These are phyloP conservation scores for Solanum okadae DNA, from an alignment of 257 asterid species.

Conservation along the genomic window DNA sequence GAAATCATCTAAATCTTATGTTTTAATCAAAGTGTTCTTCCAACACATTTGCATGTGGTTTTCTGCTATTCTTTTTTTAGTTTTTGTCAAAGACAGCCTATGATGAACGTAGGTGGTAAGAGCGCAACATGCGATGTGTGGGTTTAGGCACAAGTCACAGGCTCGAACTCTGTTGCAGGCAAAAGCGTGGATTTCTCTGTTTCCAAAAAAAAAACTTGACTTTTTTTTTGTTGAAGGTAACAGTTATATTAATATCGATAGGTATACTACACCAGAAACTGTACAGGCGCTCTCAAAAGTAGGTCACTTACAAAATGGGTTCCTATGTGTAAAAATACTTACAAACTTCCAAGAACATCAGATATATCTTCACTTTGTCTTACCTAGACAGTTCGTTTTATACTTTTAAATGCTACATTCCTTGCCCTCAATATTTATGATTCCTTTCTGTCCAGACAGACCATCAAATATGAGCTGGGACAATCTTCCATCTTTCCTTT, in stretches of 20 bases:
- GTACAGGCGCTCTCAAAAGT: background rate
- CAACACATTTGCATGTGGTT: background rate
- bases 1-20: background rate
- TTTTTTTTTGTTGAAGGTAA: background rate
- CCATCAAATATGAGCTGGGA: background rate
- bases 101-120: background rate
- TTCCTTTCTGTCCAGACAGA: background rate
- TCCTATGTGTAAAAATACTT: background rate
- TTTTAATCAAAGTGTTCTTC: background rate
- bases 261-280: background rate
- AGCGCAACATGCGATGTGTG: background rate
- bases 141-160: background rate
- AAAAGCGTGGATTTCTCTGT: background rate
- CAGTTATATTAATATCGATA: background rate
- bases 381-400: background rate
- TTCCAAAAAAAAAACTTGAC: background rate
- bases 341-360: background rate
- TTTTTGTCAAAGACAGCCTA: background rate
- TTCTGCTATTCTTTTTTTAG: background rate
- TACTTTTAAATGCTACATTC: background rate
- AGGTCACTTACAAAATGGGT: background rate
- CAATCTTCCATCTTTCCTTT: background rate
- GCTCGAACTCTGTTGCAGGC: background rate
- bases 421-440: background rate
- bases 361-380: background rate